Base-by-base conservation (phyloP, 495 filamentous ascomycete species). In the Filosporella fistucella region DNA sequence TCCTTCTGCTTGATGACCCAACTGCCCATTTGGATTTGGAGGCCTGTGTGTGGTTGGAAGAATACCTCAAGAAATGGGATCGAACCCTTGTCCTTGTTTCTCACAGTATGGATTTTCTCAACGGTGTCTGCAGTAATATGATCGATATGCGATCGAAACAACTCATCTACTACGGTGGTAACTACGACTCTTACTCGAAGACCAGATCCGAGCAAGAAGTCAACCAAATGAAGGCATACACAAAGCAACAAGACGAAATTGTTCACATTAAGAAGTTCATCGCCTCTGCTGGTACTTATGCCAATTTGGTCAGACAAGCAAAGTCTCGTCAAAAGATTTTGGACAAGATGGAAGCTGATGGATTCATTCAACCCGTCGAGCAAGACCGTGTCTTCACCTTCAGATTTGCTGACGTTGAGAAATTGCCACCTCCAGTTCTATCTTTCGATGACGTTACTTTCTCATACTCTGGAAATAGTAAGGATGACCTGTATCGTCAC, bases 261-360 rank as follows among this genome's bases (percentile, higher is more conserved):
- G 73, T 81, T 54, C 93, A 99, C 74, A 99, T 99, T 81, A 99
- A 99, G 80, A 95, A 96, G 72, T 99, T 99, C 78, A 99, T 99
- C 65, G 93, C 93, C 56, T 96, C 91, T 40, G 93, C 94, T 43
- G 93, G 93, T 90, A 99, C 93, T 50, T 99, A 99, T 64, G 93
- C 93, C 77, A 99, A 99, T 75, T 80, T 99, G 69, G 93, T 99
- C 60, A 76, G 89, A 62, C 93, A 98, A 74, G 93, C 93, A 67
- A 98, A 98, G 76, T 97, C 93, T 24, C 84, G 93, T 39, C 93
- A 98, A 70, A 98, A 98, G 88, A 97, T 98, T 67, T 80, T 98
- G 48, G 93, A 98, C 79, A 98, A 98, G 79, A 98, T 98, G 93
- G 93, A 97, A 75, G 94, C 93, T 46, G 93, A 98, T 58, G 93